Conservation (phyloP, 495 filamentous ascomycete genomes). For the Paragyromitra xinjiangensis region DNA sequence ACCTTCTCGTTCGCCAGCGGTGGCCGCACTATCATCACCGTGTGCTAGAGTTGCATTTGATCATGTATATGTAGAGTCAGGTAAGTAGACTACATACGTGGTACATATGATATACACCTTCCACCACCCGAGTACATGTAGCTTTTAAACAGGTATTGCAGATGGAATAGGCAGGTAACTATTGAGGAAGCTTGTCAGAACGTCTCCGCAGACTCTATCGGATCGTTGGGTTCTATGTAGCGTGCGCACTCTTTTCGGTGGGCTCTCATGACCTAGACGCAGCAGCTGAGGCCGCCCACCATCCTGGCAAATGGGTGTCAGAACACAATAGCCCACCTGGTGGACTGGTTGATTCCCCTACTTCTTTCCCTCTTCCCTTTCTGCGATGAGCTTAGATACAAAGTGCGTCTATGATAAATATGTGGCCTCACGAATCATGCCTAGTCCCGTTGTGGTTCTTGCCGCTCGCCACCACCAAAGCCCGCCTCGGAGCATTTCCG, state of each 20-base stretch:
- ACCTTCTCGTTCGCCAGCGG: constrained; percentile 18
- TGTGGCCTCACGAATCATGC: constrained; percentile 44
- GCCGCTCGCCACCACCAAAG: constrained; percentile 27
- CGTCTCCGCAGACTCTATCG: neutral
- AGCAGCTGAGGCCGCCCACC: constrained; percentile 33
- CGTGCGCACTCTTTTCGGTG: constrained; percentile 16
- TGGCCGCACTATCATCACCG: neutral
- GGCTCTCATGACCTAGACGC: constrained; percentile 25
- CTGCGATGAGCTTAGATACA: constrained; percentile 8
- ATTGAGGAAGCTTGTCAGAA: constrained; percentile 11
- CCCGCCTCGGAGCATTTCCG: constrained; percentile 17
- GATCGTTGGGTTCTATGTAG: neutral
- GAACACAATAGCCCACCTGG: constrained; percentile 2
- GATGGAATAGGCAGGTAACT: neutral
- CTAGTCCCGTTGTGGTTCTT: constrained; percentile 20
- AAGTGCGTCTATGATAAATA: constrained; percentile 14
- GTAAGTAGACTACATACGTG: constrained; percentile 16
- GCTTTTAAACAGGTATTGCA: neutral
- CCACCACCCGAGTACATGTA: constrained; percentile 3
- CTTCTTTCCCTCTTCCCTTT: neutral
- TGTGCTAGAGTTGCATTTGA: neutral
- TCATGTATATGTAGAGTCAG: neutral
- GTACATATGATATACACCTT: constrained; percentile 6
- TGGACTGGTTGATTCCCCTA: neutral
- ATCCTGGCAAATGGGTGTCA: constrained; percentile 29